A percentile compares a stretch with the other conserved stretches of the same genome.
Evolutionary conservation across 768 basidiomycete species (phyloP).

Genomic region (Psilocybe cubensis): DNA sequence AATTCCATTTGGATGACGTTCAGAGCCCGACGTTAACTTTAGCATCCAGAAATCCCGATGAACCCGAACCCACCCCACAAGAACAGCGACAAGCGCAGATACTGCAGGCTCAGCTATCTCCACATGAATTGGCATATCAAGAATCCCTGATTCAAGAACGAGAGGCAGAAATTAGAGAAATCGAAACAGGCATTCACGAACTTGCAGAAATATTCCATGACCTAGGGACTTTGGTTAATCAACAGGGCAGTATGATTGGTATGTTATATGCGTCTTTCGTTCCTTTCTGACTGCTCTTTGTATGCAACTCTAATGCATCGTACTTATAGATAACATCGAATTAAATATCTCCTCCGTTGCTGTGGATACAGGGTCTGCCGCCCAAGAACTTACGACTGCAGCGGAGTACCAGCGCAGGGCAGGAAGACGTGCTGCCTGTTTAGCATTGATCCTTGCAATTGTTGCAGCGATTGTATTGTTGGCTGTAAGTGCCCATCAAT

Average conservation of each 20-base stretch:
- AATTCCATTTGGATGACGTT: slow-evolving; percentile 7
- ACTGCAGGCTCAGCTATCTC: slow-evolving; percentile 76
- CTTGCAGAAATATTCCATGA: slow-evolving; percentile 96
- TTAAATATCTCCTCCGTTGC: slow-evolving; percentile 89
- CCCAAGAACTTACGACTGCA: slow-evolving; percentile 86
- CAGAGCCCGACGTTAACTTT: neutral
- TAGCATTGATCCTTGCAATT: slow-evolving; percentile 85
- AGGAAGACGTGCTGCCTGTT: slow-evolving; percentile 85
- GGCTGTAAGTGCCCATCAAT: slow-evolving; percentile 65
- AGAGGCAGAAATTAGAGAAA: slow-evolving; percentile 93
- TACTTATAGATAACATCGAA: slow-evolving; percentile 85
- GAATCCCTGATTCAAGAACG: slow-evolving; percentile 94
- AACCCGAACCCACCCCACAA: slow-evolving; percentile 43
- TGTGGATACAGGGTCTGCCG: slow-evolving; percentile 79
- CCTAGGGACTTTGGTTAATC: slow-evolving; percentile 89
- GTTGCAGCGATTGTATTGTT: slow-evolving; percentile 89
- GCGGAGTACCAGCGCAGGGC: slow-evolving; percentile 95
- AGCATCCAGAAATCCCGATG: slow-evolving; percentile 31
- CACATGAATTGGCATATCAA: slow-evolving; percentile 93
- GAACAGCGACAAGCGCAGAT: slow-evolving; percentile 72
- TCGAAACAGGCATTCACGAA: slow-evolving; percentile 96
- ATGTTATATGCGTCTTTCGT: slow-evolving; percentile 28
- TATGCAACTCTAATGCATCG: neutral
- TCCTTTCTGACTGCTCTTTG: neutral
- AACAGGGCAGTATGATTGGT: slow-evolving; percentile 97